Conservation (phyloP, 2,329 filamentous ascomycete species). For the Sphaerostilbella broomeana region DNA sequence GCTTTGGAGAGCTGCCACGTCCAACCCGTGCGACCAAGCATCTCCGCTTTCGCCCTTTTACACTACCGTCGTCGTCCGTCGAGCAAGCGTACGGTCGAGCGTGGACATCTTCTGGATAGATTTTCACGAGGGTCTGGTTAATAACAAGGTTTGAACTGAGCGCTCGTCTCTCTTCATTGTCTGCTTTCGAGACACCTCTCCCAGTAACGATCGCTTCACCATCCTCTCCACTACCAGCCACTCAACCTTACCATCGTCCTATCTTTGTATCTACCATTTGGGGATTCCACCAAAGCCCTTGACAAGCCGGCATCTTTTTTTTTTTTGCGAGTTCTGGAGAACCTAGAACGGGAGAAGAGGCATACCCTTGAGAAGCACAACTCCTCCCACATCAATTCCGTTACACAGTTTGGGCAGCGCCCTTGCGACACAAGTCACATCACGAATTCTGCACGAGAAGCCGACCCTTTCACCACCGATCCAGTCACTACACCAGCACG, state of each 20-base stretch:
- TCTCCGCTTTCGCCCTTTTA: slow-evolving; percentile 2
- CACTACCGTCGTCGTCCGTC: slow-evolving; percentile 1
- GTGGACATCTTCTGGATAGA: not conserved
- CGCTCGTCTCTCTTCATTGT: slow-evolving; percentile 32
- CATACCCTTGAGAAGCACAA: slow-evolving; percentile 22
- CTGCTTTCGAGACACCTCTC: slow-evolving; percentile 31
- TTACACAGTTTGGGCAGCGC: slow-evolving; percentile 28
- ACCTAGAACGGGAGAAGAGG: slow-evolving; percentile 23
- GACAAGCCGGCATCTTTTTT: slow-evolving; percentile 16
- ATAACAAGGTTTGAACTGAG: slow-evolving; percentile 30
- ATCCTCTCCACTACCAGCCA: slow-evolving; percentile 25
- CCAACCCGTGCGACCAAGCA: slow-evolving; percentile 1
- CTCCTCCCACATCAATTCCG: slow-evolving; percentile 25
- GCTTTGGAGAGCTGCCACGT: not conserved
- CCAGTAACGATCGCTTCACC: slow-evolving; percentile 34
- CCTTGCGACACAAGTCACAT: slow-evolving; percentile 32
- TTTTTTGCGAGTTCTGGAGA: slow-evolving; percentile 28
- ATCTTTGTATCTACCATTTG: slow-evolving; percentile 22
- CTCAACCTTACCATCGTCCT: slow-evolving; percentile 29
- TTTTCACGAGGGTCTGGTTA: slow-evolving; percentile 8
- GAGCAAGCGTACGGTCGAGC: no score
- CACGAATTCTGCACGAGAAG: slow-evolving; percentile 37
- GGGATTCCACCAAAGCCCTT: slow-evolving; percentile 11
- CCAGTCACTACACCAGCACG: slow-evolving; percentile 72
- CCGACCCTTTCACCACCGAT: slow-evolving; percentile 31